A percentile compares a stretch with the other conserved stretches of the same genome.
Evolutionary conservation across 805 yeast genomes (phyloP).

Genomic region (Sugiyamaella floridensis): DNA sequence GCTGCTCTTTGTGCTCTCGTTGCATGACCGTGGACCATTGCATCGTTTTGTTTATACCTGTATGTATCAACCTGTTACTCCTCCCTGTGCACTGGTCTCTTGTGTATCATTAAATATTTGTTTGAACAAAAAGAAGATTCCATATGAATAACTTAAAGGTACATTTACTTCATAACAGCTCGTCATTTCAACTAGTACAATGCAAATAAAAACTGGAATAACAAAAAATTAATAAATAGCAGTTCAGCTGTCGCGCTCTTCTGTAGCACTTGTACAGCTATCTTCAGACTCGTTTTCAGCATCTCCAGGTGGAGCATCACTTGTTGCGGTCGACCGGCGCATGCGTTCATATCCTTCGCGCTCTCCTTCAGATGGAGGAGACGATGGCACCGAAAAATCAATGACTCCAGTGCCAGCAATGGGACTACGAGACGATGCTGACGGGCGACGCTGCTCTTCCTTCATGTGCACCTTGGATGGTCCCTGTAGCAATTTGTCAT

Average conservation of each 20-base stretch:
- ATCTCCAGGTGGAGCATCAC: background rate
- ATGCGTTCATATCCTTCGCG: background rate
- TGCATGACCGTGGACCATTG: conserved; percentile 8
- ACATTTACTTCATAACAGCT: too few relatives aligned
- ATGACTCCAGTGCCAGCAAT: conserved; percentile 9
- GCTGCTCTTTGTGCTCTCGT: conserved; percentile 84
- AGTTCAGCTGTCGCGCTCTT: background rate
- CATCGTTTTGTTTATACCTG: background rate
- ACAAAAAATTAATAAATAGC: too few relatives aligned
- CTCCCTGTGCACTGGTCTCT: too few relatives aligned
- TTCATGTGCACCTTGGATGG: background rate
- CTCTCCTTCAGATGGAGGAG: background rate
- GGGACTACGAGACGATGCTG: background rate
- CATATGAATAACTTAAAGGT: too few relatives aligned
- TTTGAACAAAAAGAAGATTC: too few relatives aligned
- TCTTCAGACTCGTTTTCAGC: background rate
- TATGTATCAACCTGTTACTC: background rate
- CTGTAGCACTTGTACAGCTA: background rate
- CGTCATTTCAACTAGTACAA: too few relatives aligned
- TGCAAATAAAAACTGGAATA: too few relatives aligned
- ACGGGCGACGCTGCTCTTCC: background rate
- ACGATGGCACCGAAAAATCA: conserved; percentile 2
- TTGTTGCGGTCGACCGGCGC: background rate
- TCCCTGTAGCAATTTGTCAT: conserved; percentile 11
- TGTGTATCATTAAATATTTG: too few relatives aligned